Percentiles rank a stretch among this genome's conserved stretches.
phyloP scores from a whole-genome alignment of 2,329 filamentous ascomycete species.

The Calonectria crousiana region DNA sequence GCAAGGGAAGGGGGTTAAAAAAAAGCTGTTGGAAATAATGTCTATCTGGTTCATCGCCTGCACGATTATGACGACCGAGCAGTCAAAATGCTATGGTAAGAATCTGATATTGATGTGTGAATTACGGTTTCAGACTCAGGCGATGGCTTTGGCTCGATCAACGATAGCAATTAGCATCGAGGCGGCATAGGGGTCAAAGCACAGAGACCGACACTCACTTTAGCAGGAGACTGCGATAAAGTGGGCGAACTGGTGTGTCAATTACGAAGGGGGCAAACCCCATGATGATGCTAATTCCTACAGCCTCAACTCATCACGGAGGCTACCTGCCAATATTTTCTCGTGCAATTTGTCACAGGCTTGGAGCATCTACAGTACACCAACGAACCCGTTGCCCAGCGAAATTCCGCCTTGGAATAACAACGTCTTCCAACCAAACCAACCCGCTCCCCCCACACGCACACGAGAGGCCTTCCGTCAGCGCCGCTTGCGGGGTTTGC shows the following conservation, averaged over 20 bases:
- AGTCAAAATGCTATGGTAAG: no score
- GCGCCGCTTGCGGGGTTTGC: neutral
- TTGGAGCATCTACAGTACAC: no score
- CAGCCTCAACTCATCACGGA: neutral
- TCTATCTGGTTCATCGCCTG: neutral
- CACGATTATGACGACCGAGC: neutral
- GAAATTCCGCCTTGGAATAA: neutral
- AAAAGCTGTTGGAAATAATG: neutral
- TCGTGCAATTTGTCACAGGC: neutral
- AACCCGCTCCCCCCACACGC: neutral
- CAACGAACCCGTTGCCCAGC: neutral
- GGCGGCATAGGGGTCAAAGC: neutral
- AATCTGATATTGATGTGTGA: neutral
- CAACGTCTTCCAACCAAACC: neutral
- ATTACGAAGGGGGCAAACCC: neutral
- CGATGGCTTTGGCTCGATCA: neutral
- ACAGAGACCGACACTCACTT: neutral
- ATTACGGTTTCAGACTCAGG: neutral
- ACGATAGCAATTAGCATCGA: neutral
- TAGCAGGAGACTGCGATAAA: slow-evolving; percentile 18
- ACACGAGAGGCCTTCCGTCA: neutral
- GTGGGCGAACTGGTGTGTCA: neutral
- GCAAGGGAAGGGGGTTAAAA: neutral
- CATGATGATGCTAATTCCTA: neutral
- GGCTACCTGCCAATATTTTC: neutral